Evolutionary conservation across 2,329 filamentous ascomycete genomes (phyloP).

Genomic region (Epichloe sibirici): DNA sequence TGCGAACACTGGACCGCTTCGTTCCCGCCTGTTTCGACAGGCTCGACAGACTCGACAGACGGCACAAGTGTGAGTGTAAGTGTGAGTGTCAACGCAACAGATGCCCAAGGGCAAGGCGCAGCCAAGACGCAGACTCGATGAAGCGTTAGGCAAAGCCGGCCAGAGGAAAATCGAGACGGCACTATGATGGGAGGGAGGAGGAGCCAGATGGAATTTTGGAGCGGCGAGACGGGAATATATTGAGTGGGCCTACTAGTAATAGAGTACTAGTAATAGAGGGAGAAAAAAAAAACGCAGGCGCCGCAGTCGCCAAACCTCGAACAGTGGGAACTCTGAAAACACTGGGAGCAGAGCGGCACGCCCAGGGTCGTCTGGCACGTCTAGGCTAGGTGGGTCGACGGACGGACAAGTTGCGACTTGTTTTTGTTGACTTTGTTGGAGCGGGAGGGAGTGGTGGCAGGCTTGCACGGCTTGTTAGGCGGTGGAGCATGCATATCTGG

Average conservation of each 20-base stretch:
- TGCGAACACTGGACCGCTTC: neutral
- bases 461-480: too few species aligned
- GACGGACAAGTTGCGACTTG: neutral
- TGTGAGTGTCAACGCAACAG: neutral
- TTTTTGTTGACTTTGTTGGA: neutral
- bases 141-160: neutral
- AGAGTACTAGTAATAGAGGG: neutral
- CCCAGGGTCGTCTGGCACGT: neutral
- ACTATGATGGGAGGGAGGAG: neutral
- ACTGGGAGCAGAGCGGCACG: neutral
- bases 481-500: neutral
- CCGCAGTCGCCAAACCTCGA: constrained; percentile 3
- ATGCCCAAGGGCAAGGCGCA: constrained; percentile 4
- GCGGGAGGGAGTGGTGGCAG: too few species aligned
- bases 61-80: neutral
- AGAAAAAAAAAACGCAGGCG: constrained; percentile 4
- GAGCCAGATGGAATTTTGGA: neutral
- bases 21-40: neutral
- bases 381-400: too few species aligned
- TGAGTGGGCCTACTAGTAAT: constrained; percentile 3
- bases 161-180: neutral
- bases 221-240: constrained; percentile 6
- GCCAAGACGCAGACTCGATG: neutral
- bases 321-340: neutral
- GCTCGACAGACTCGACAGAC: too few species aligned